Percentiles rank a stretch among this genome's conserved stretches.
Conservation (phyloP, 2,329 filamentous ascomycete genomes). For the Canariomyces notabilis region DNA sequence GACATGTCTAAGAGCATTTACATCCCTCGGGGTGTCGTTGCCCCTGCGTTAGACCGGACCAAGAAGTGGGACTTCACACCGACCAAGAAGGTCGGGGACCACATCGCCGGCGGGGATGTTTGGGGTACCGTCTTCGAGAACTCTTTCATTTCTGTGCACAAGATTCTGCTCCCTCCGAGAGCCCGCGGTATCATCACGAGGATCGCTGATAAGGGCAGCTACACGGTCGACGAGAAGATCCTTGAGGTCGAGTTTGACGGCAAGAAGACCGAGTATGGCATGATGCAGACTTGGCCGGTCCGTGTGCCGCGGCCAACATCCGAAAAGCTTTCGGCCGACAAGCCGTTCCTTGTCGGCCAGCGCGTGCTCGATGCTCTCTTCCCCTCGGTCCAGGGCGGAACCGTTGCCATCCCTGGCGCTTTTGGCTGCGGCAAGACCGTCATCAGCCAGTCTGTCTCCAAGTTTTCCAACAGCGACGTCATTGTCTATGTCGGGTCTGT, state of each 20-base stretch:
- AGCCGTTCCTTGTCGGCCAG: constrained; percentile 94
- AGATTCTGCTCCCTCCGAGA: constrained; percentile 84
- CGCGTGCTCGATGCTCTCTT: constrained; percentile 94
- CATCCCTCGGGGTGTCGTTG: constrained; percentile 88
- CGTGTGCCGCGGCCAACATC: constrained; percentile 88
- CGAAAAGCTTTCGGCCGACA: constrained; percentile 84
- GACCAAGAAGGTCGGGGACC: constrained; percentile 87
- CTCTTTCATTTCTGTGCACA: constrained; percentile 88
- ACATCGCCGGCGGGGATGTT: constrained; percentile 92
- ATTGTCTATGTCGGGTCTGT: constrained; percentile 84
- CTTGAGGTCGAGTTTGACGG: constrained; percentile 96
- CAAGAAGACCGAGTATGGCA: constrained; percentile 86
- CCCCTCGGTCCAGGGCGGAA: constrained; percentile 93
- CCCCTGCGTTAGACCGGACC: constrained; percentile 80
- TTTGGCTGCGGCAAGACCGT: constrained; percentile 99
- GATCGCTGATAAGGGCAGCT: constrained; percentile 83
- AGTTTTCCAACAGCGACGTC: constrained; percentile 99
- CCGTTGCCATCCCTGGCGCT: constrained; percentile 94
- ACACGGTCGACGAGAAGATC: constrained; percentile 90
- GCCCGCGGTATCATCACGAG: constrained; percentile 88
- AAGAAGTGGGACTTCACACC: constrained; percentile 98
- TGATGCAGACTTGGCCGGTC: constrained; percentile 99
- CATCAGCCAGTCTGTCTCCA: constrained; percentile 96
- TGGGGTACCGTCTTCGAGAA: constrained; percentile 96
- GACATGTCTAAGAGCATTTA: constrained; percentile 82